Percentiles rank a stretch among this genome's conserved stretches.
Evolutionary conservation across 73 alveolate species (phyloP).

Genomic region (Blepharisma stoltei): DNA sequence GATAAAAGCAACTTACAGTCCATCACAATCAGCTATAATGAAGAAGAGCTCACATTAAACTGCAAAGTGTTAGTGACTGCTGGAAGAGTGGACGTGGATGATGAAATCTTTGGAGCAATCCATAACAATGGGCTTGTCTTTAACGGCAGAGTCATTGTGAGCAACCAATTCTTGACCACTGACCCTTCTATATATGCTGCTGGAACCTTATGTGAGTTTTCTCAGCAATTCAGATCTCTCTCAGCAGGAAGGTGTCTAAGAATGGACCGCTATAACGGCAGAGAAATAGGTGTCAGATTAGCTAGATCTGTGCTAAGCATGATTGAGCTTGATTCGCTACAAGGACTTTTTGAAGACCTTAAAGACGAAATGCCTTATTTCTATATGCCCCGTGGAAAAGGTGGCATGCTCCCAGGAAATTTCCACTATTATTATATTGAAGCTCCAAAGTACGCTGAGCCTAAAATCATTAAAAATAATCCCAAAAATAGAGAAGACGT

Average conservation of each 20-base stretch:
- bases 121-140: conserved; percentile 98
- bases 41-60: conserved; percentile 42
- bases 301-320: conserved; percentile 92
- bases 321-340: conserved; percentile 76
- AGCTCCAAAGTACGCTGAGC: conserved; percentile 86
- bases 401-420: conserved; percentile 90
- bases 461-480: conserved; percentile 63
- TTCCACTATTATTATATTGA: conserved; percentile 84
- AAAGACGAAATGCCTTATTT: conserved; percentile 94
- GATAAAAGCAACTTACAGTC: conserved; percentile 56
- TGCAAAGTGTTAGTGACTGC: conserved; percentile 87
- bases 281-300: conserved; percentile 95
- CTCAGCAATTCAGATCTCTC: conserved; percentile 89
- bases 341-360: conserved; percentile 52
- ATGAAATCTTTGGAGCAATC: conserved; percentile 89
- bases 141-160: conserved; percentile 96
- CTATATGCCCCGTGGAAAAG: conserved; percentile 94
- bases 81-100: conserved; percentile 96
- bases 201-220: conserved; percentile 97
- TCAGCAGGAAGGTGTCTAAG: conserved; percentile 91
- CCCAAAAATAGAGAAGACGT: conserved; percentile 77
- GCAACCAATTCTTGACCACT: conserved; percentile 94
- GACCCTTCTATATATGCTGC: conserved; percentile 95
- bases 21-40: conserved; percentile 34
- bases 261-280: conserved; percentile 95